phyloP scores from a whole-genome alignment of 176 grass and related monocot species.

The Oryza meridionalis region DNA sequence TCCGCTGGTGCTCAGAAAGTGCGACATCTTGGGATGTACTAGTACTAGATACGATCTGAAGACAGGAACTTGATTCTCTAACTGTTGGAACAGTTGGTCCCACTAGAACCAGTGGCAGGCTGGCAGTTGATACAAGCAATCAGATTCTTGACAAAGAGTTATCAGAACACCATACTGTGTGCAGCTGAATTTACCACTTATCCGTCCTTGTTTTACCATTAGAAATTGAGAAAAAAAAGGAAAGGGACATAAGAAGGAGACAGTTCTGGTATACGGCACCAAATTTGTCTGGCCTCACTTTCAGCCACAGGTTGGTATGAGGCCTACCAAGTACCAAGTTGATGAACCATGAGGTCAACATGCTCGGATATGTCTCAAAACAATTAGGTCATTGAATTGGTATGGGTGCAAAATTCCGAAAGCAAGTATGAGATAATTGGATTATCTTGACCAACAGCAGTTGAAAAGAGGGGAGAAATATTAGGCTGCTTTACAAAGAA shows the following conservation, averaged over 20 bases:
- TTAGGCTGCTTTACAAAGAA: slow-evolving; percentile 40
- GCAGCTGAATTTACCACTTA: background rate
- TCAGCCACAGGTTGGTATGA: slow-evolving; percentile 20
- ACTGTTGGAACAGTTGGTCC: slow-evolving; percentile 30
- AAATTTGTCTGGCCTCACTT: slow-evolving; percentile 27
- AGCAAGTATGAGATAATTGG: slow-evolving; percentile 35
- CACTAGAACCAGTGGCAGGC: slow-evolving; percentile 16
- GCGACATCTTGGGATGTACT: slow-evolving; percentile 16
- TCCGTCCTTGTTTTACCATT: slow-evolving; percentile 18
- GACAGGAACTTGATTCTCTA: slow-evolving; percentile 38
- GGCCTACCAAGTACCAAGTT: slow-evolving; percentile 28
- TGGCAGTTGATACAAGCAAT: slow-evolving; percentile 1
- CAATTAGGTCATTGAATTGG: slow-evolving; percentile 43
- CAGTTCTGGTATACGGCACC: slow-evolving; percentile 17
- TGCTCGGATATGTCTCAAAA: slow-evolving; percentile 34
- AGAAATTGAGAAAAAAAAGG: background rate
- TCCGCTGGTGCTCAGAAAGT: slow-evolving; percentile 22
- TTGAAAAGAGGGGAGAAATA: slow-evolving; percentile 44
- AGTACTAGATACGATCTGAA: slow-evolving; percentile 28
- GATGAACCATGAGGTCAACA: slow-evolving; percentile 42
- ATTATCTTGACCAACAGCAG: slow-evolving; percentile 39
- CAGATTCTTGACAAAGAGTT: slow-evolving; percentile 15
- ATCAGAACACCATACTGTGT: background rate
- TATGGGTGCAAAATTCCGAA: slow-evolving; percentile 34
- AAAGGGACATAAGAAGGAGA: background rate